phyloP scores from a whole-genome alignment of 306 rosid genomes.

The Corylus heterophylla region DNA sequence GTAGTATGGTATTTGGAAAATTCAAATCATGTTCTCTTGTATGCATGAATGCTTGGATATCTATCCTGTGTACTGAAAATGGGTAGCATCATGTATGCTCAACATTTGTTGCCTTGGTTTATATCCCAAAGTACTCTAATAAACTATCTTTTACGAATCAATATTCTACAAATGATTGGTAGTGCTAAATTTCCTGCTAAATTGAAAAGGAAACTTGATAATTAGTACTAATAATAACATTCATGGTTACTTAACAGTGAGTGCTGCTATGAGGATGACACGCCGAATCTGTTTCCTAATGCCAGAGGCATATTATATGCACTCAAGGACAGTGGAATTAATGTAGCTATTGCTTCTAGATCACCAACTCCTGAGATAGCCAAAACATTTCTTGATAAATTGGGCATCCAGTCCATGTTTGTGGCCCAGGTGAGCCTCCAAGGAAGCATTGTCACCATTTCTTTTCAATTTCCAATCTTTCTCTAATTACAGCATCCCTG shows the following conservation, averaged over 20 bases:
- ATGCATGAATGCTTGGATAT: neutral
- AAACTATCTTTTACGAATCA: neutral
- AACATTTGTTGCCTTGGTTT: neutral
- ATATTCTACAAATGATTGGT: neutral
- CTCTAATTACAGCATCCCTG: no score
- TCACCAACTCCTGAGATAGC: constrained; percentile 27
- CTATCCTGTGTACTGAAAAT: neutral
- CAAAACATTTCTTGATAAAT: constrained; percentile 23
- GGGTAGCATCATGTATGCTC: neutral
- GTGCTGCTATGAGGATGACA: constrained; percentile 19
- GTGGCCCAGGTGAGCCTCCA: constrained; percentile 27
- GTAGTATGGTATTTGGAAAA: neutral
- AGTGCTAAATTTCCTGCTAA: neutral
- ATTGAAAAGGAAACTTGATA: neutral
- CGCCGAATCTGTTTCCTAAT: constrained; percentile 25
- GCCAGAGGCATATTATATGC: constrained; percentile 32
- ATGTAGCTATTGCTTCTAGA: constrained; percentile 35
- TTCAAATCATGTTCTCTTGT: neutral
- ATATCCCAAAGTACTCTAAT: neutral
- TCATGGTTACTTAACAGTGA: constrained; percentile 21
- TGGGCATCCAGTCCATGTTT: constrained; percentile 28
- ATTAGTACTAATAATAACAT: neutral
- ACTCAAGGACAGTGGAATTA: constrained; percentile 34
- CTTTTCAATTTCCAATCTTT: neutral
- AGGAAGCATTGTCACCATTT: neutral